Evolutionary conservation across 768 basidiomycete genomes (phyloP).

Genomic region (Xerocomellus intermedius): DNA sequence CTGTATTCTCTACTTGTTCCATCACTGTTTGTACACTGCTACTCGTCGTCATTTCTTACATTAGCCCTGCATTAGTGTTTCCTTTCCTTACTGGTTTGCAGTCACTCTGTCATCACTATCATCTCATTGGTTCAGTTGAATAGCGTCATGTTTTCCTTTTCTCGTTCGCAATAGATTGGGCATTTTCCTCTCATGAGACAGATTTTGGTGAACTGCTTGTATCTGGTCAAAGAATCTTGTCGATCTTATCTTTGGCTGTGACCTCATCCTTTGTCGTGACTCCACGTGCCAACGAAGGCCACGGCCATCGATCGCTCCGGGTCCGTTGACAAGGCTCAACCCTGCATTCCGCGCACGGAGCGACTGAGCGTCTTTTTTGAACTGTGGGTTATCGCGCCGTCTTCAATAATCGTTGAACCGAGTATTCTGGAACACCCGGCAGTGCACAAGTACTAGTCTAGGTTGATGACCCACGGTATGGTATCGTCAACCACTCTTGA

Average conservation of each 20-base stretch:
- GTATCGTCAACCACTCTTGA: neutral
- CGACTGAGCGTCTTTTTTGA: neutral
- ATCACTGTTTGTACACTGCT: conserved; percentile 8
- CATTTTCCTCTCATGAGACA: neutral
- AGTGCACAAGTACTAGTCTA: neutral
- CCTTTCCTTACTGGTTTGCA: conserved; percentile 1
- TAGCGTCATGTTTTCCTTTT: neutral
- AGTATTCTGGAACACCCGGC: neutral
- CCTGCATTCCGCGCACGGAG: neutral
- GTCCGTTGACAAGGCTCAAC: neutral
- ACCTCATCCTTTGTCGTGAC: neutral
- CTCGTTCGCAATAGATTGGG: conserved; percentile 7
- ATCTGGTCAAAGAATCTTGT: neutral
- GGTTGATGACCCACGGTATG: neutral
- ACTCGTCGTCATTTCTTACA: conserved; percentile 6
- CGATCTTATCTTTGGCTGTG: conserved; percentile 2
- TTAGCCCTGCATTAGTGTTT: neutral
- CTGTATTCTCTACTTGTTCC: conserved; percentile 19
- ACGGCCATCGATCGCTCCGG: neutral
- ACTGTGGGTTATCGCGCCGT: neutral
- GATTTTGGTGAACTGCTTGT: neutral
- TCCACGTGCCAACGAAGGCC: conserved; percentile 10
- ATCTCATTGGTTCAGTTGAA: conserved; percentile 1
- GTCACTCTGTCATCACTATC: neutral
- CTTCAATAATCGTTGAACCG: neutral